These are phyloP conservation scores for Eragrostis curvula DNA, from an alignment of 176 grass and related monocot genomes.

Conservation along the genomic window DNA sequence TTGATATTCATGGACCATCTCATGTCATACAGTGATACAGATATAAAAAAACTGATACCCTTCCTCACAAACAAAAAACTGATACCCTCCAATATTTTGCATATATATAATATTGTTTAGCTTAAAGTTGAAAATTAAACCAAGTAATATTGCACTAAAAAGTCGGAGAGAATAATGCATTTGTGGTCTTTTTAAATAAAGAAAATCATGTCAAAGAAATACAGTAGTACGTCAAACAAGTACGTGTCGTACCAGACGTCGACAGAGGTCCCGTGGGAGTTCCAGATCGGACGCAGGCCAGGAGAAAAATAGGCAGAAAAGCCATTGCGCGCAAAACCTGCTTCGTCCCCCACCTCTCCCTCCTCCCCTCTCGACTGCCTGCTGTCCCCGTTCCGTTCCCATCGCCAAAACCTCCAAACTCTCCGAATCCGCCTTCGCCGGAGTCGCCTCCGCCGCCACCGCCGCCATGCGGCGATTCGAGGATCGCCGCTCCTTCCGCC, in stretches of 20 bases:
- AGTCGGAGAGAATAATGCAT: neutral
- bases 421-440: neutral
- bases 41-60: too few relatives aligned
- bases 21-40: too few relatives aligned
- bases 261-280: neutral
- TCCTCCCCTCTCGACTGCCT: neutral
- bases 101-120: too few relatives aligned
- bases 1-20: neutral
- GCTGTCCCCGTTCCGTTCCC: constrained; percentile 11
- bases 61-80: too few relatives aligned
- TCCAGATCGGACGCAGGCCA: neutral
- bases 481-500: constrained; percentile 35
- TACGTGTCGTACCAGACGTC: too few relatives aligned
- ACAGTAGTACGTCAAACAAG: too few relatives aligned
- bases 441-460: neutral
- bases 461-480: constrained; percentile 48
- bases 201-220: too few relatives aligned
- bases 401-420: constrained; percentile 49
- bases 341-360: constrained; percentile 13
- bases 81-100: too few relatives aligned
- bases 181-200: neutral
- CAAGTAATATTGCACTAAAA: too few relatives aligned
- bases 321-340: neutral
- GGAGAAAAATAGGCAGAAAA: neutral
- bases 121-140: too few relatives aligned